Evolutionary conservation across 2,329 filamentous ascomycete genomes (phyloP).

Genomic region (Tolypocladium guangdongense): DNA sequence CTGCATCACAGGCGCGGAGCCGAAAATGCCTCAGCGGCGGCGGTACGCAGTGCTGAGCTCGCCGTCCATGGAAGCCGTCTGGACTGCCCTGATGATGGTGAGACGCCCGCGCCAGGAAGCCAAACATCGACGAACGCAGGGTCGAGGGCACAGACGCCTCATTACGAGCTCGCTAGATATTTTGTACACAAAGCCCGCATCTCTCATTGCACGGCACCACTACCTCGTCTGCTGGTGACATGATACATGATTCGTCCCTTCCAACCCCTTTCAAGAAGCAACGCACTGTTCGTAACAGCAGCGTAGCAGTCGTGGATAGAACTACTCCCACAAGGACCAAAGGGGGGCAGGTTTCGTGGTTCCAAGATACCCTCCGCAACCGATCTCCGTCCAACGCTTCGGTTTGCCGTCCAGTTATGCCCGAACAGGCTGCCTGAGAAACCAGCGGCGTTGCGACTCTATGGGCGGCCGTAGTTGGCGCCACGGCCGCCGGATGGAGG

Average conservation of each 20-base stretch:
- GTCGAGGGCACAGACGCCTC: neutral
- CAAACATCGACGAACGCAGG: neutral
- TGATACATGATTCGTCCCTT: slow-evolving; percentile 2
- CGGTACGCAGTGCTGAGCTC: neutral
- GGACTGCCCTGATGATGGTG: neutral
- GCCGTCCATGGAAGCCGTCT: neutral
- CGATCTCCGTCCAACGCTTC: neutral
- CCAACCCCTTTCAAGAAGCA: neutral
- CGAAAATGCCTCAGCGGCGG: slow-evolving; percentile 9
- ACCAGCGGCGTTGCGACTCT: neutral
- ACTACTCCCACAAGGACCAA: neutral
- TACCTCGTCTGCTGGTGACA: neutral
- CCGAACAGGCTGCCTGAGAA: neutral
- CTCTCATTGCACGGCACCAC: neutral
- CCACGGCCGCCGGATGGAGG: slow-evolving; percentile 34
- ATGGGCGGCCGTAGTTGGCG: slow-evolving; percentile 21
- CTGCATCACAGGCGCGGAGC: neutral
- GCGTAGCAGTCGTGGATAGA: neutral
- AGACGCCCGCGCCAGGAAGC: neutral
- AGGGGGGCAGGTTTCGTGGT: too few species aligned
- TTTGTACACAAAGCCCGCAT: neutral
- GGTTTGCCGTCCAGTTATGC: neutral
- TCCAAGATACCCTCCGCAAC: neutral
- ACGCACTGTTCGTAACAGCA: neutral
- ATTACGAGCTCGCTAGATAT: neutral